phyloP scores from a whole-genome alignment of 73 alveolate species.

The Blepharisma stoltei region DNA sequence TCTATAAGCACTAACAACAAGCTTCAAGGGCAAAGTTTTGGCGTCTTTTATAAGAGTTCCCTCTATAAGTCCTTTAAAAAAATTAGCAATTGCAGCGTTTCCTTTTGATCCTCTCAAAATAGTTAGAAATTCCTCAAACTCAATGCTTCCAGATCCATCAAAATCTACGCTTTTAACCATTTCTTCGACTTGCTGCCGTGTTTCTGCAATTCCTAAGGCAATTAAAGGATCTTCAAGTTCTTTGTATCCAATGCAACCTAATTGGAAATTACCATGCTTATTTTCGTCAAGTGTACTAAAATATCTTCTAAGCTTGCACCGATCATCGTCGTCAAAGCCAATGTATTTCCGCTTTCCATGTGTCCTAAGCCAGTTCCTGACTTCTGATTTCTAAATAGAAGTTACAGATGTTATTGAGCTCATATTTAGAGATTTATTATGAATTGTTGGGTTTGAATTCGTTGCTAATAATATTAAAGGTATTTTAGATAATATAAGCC shows the following conservation, averaged over 20 bases:
- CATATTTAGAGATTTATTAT: not conserved
- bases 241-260: conserved; percentile 89
- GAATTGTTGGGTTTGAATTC: not conserved
- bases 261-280: conserved; percentile 39
- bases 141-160: conserved; percentile 88
- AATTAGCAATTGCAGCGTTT: conserved; percentile 19
- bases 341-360: conserved; percentile 59
- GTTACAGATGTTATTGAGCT: conserved; percentile 25
- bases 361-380: conserved; percentile 60
- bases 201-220: conserved; percentile 89
- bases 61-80: conserved; percentile 24
- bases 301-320: conserved; percentile 57
- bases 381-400: conserved; percentile 26
- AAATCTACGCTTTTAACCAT: conserved; percentile 80
- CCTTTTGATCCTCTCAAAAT: conserved; percentile 76
- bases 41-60: conserved; percentile 36
- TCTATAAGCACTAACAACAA: conserved; percentile 53
- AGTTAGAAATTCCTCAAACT: conserved; percentile 86
- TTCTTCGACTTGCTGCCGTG: conserved; percentile 80
- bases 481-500: no score
- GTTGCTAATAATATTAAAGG: not conserved
- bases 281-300: conserved; percentile 80
- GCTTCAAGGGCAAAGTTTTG: conserved; percentile 45
- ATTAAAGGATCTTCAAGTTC: conserved; percentile 94
- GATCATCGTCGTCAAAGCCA: conserved; percentile 60